Evolutionary conservation across 768 basidiomycete species (phyloP), one percentile per base, ranked within the genome.

Genomic region (Brasilioporus rufonigricans): DNA sequence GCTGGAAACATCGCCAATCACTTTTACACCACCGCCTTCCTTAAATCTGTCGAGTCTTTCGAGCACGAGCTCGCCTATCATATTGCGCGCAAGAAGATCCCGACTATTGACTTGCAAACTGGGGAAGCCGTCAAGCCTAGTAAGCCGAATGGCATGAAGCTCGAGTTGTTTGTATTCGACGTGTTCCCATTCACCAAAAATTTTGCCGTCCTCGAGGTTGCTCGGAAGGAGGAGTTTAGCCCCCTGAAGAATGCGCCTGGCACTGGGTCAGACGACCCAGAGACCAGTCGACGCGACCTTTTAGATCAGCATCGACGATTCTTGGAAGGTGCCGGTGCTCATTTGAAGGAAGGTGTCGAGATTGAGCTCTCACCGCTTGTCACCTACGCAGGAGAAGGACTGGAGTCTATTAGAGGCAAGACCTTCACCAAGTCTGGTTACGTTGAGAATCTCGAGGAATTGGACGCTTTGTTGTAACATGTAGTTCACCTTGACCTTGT

Each of bases 1-100:
- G 96, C 96, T 7, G 97, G 83, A 33, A 99, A 99, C 74, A 98
- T 99, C 68, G 97, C 82, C 65, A 98, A 98, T 73, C 97, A 99
- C 73, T 97, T 98, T 74, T 99, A 97, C 76, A 94, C 94, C 38
- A 88, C 89, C 31, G 71, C 77, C 24, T 98, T 90, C 77, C 81
- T 99, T 53, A 82, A 86, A 56, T 70, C 75, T 39, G 87, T 94
- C 48, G 85, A 89, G 62, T 72, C 79, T 3, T 93, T 96, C 69
- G 96, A 98, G 71, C 77, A 84, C 43, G 77, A 91, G 53, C 90
- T 99, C 73, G 87, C 94, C 14, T 98, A 91, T 84, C 97, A 99
- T 76, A 94, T 99, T 64, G 97, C 97, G 38, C 85, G 89, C 63
- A 99, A 99, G 76, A 99, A 98, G 81, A 98, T 99, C 61, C 79